These are phyloP conservation scores for Hypomyces perniciosus DNA, from an alignment of 2,329 filamentous ascomycete genomes.

Conservation along the genomic window DNA sequence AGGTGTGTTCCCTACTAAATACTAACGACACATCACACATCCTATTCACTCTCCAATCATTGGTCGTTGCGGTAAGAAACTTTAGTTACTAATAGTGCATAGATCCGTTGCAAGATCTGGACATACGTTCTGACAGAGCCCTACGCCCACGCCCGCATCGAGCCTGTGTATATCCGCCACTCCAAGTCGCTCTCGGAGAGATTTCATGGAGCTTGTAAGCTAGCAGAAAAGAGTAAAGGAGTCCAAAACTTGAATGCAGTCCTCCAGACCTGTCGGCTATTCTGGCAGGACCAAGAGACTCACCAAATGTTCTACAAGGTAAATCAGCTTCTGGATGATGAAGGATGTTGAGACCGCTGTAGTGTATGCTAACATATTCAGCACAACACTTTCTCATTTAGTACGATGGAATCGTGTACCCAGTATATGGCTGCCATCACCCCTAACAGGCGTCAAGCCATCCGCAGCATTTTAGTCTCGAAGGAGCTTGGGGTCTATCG, in stretches of 20 bases:
- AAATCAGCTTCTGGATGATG: not conserved
- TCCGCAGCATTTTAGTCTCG: not conserved
- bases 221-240: too few relatives aligned
- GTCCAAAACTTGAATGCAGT: not conserved
- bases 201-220: too few relatives aligned
- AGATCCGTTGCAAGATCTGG: constrained; percentile 5
- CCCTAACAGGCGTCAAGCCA: not conserved
- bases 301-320: constrained; percentile 1
- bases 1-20: too few relatives aligned
- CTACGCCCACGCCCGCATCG: not conserved
- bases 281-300: not conserved
- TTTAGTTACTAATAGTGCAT: not conserved
- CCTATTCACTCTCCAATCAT: not conserved
- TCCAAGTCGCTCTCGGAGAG: not conserved
- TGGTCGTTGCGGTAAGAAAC: not conserved
- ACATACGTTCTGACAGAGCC: not conserved
- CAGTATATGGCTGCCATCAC: not conserved
- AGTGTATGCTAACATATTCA: not conserved
- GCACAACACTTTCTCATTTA: not conserved
- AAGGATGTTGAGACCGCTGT: not conserved
- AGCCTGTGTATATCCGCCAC: not conserved
- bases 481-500: not conserved
- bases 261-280: not conserved
- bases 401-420: not conserved
- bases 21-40: too few relatives aligned